phyloP scores from a whole-genome alignment of 2,329 filamentous ascomycete species.

The Graphilbum sp. region DNA sequence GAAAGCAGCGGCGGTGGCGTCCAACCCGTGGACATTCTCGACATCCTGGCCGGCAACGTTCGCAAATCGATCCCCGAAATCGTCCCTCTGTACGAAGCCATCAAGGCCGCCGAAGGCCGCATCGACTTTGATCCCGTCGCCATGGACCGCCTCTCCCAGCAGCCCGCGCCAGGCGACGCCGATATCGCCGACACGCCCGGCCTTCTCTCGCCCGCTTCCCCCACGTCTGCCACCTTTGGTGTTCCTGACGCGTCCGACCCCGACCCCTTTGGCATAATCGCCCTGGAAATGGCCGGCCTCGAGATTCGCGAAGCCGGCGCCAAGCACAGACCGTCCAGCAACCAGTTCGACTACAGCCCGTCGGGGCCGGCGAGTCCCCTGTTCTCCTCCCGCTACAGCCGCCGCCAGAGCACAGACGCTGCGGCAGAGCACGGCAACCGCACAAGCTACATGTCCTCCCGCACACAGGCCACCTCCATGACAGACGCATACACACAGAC shows the following conservation, averaged over 20 bases:
- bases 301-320: slow-evolving; percentile 85
- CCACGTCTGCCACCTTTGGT: slow-evolving; percentile 38
- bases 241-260: slow-evolving; percentile 67
- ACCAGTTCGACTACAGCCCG: slow-evolving; percentile 69
- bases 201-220: slow-evolving; percentile 17
- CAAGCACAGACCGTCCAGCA: slow-evolving; percentile 54
- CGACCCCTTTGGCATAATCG: slow-evolving; percentile 81
- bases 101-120: slow-evolving; percentile 78
- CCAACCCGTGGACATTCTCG: slow-evolving; percentile 29
- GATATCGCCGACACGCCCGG: slow-evolving; percentile 29
- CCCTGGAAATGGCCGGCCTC: slow-evolving; percentile 77
- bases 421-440: slow-evolving; percentile 41
- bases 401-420: slow-evolving; percentile 52
- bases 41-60: slow-evolving; percentile 41
- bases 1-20: slow-evolving; percentile 5
- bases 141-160: slow-evolving; percentile 44
- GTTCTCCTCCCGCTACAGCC: slow-evolving; percentile 33
- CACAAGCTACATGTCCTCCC: slow-evolving; percentile 59
- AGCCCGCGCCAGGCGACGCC: slow-evolving; percentile 64
- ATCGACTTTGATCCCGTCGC: slow-evolving; percentile 53
- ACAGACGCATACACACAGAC: slow-evolving; percentile 56
- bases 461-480: slow-evolving; percentile 51
- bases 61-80: slow-evolving; percentile 37
- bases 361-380: slow-evolving; percentile 58
- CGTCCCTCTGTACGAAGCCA: slow-evolving; percentile 55